Evolutionary conservation across 2,329 filamentous ascomycete genomes (phyloP).

Genomic region (Tolypocladium tropicale): DNA sequence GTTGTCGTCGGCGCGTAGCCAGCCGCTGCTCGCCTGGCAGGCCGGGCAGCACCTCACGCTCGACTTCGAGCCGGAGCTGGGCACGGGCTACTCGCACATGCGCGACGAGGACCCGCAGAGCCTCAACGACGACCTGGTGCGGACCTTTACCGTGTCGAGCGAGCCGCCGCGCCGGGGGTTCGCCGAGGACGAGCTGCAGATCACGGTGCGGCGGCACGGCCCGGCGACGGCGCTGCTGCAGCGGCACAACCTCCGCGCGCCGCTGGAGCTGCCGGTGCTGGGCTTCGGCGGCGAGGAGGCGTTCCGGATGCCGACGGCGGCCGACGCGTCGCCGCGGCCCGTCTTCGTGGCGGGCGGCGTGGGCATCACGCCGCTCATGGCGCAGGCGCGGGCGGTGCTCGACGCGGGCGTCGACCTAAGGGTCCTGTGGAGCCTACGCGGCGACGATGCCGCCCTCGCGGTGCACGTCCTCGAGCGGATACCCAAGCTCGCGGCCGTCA

Average conservation of each 20-base stretch:
- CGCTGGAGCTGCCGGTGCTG: constrained; percentile 55
- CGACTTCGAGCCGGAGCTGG: constrained; percentile 59
- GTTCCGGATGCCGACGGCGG: constrained; percentile 24
- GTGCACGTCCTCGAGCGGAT: constrained; percentile 45
- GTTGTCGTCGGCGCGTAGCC: constrained; percentile 13
- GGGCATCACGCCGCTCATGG: constrained; percentile 73
- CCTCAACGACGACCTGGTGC: constrained; percentile 74
- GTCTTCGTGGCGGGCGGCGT: constrained; percentile 70
- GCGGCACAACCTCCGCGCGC: constrained; percentile 38
- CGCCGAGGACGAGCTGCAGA: constrained; percentile 47
- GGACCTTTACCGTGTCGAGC: constrained; percentile 75
- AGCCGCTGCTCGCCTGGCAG: constrained; percentile 34
- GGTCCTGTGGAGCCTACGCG: constrained; percentile 59
- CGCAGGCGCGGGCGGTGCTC: constrained; percentile 46
- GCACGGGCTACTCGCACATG: constrained; percentile 75
- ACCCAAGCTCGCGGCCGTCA: constrained; percentile 37
- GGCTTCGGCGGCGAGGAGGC: constrained; percentile 59
- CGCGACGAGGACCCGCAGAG: constrained; percentile 66
- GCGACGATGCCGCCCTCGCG: constrained; percentile 52
- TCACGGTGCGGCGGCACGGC: constrained; percentile 62
- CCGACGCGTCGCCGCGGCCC: constrained; percentile 14
- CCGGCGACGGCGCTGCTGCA: constrained; percentile 58
- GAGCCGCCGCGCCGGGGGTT: constrained; percentile 27
- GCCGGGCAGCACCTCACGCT: constrained; percentile 72
- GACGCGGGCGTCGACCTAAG: constrained; percentile 27